Evolutionary conservation across 441 rosid species (phyloP).

Genomic region (Pelargonium citronellum): DNA sequence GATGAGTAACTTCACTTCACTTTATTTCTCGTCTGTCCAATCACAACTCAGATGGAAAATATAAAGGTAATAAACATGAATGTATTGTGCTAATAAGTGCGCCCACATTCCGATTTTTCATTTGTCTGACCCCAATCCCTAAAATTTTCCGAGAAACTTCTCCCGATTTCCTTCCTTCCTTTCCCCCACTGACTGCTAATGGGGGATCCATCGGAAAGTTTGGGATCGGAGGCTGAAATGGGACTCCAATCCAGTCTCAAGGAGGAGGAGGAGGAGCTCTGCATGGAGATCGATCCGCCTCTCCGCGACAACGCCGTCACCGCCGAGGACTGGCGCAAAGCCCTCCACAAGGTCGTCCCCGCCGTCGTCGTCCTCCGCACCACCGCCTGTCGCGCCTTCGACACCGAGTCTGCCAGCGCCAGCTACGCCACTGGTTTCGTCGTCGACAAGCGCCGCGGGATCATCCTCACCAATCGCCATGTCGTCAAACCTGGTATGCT

Average conservation of each 20-base stretch:
- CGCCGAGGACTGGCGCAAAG: slow-evolving; percentile 79
- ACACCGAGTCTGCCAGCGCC: slow-evolving; percentile 64
- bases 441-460: slow-evolving; percentile 81
- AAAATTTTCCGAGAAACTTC: slow-evolving; percentile 21
- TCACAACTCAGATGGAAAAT: no score
- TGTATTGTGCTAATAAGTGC: not conserved
- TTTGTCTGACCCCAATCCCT: slow-evolving; percentile 24
- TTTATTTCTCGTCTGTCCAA: no score
- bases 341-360: slow-evolving; percentile 66
- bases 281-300: slow-evolving; percentile 68
- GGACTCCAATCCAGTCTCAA: slow-evolving; percentile 38
- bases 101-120: not conserved
- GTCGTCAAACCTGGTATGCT: slow-evolving; percentile 77
- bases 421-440: slow-evolving; percentile 83
- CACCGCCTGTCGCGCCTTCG: slow-evolving; percentile 84
- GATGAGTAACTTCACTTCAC: no score
- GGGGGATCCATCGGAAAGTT: slow-evolving; percentile 53
- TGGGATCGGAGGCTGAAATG: slow-evolving; percentile 49
- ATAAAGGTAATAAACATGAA: no score
- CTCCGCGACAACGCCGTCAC: slow-evolving; percentile 44
- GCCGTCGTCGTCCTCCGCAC: slow-evolving; percentile 80
- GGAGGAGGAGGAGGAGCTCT: slow-evolving; percentile 40
- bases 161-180: not conserved
- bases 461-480: slow-evolving; percentile 94
- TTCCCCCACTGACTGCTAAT: slow-evolving; percentile 22